A percentile compares a stretch with the other conserved stretches of the same genome.
Evolutionary conservation across 345 rosid species (phyloP).

Genomic region (Salix viminalis): DNA sequence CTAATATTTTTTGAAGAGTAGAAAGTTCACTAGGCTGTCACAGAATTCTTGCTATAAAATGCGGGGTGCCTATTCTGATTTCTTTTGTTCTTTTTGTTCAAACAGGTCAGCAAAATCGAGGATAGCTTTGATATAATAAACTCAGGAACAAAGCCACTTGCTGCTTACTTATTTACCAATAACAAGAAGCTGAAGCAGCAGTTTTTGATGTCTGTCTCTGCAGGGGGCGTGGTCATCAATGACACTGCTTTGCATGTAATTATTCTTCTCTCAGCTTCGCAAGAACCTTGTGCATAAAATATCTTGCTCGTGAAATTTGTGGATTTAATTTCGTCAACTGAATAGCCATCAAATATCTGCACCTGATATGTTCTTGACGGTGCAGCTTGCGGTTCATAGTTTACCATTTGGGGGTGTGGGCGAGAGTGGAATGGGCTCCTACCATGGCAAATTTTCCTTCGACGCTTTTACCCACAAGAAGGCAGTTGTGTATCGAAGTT

Average conservation of each 20-base stretch:
- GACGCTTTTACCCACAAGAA: slow-evolving; percentile 96
- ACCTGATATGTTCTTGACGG: neutral
- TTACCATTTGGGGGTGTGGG: slow-evolving; percentile 97
- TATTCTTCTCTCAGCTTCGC: slow-evolving; percentile 12
- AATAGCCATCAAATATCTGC: neutral
- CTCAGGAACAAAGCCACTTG: slow-evolving; percentile 81
- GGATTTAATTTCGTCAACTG: neutral
- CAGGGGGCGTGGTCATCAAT: slow-evolving; percentile 81
- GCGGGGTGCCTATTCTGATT: neutral
- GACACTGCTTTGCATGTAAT: slow-evolving; percentile 82
- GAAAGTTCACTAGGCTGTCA: neutral
- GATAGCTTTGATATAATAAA: slow-evolving; percentile 69
- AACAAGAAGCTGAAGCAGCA: slow-evolving; percentile 60
- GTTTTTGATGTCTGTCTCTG: slow-evolving; percentile 65
- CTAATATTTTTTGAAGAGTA: neutral
- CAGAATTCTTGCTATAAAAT: neutral
- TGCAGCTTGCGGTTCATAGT: slow-evolving; percentile 61
- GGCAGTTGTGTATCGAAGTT: slow-evolving; percentile 67
- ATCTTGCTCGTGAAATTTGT: neutral
- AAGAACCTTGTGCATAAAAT: neutral
- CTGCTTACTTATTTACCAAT: slow-evolving; percentile 81
- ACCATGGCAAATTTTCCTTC: slow-evolving; percentile 94
- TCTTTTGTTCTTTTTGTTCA: slow-evolving; percentile 5
- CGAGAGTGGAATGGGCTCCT: slow-evolving; percentile 85
- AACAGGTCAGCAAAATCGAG: slow-evolving; percentile 74